Evolutionary conservation across 148 eudicot genomes (phyloP), one percentile per base, ranked within the genome.

Genomic region (Talinum fruticosum): DNA sequence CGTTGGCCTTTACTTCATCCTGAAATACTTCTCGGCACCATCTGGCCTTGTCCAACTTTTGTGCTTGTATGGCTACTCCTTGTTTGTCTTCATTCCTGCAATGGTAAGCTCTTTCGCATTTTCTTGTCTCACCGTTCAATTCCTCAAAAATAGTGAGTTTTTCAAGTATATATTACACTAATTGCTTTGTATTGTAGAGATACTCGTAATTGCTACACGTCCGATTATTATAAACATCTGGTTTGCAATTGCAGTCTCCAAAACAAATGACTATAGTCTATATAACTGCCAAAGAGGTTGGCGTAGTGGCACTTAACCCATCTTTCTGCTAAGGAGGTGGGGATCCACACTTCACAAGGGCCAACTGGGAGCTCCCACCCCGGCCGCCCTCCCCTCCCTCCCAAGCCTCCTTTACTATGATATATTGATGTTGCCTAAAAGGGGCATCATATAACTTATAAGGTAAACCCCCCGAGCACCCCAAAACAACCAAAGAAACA

Each of bases 1-100:
- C 32, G 77, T 96, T 71, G 74, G 87, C 81, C 88, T 96, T 77
- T 96, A 89, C 71, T 44, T 93, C 47, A 78, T 96, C 74, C 98
- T 96, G 75, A 96, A 93, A 78, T 96, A 96, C 89, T 91, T 91
- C 90, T 96, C 99, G 32, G 97, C 92, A 12, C 98, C 98, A 80
- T 89, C 99, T 81, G 95, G 97, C 78, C 86, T 96, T 15, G 96
- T 87, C 71, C 99, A 93, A 85, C 91, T 96, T 64, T 88, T 93
- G 75, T 96, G 97, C 82, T 86, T 96, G 32, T 95, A 92, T 53
- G 97, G 96, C 33, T 95, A 95, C 79, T 92, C 98, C 53, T 83
- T 92, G 78, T 92, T 92, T 66, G 78, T 95, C 83, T 92, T 92
- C 83, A 91, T 95, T 81, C 97, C 97, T 66, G 96, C 97, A 68